phyloP scores from a whole-genome alignment of 768 basidiomycete species.

The Termitomyces titanicus region DNA sequence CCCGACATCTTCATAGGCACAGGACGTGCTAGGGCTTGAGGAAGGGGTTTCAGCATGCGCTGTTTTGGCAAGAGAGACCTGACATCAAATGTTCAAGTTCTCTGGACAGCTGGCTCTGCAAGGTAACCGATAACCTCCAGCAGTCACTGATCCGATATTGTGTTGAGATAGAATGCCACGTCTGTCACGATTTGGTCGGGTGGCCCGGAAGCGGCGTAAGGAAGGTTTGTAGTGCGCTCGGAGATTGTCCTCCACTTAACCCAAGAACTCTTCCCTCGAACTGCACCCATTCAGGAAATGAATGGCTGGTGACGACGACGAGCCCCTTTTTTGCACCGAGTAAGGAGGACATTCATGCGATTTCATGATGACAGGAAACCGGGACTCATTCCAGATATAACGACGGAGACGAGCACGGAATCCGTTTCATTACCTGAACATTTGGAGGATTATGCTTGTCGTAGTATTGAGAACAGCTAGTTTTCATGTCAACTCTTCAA shows the following conservation, averaged over 20 bases:
- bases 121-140: background rate
- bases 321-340: constrained; percentile 45
- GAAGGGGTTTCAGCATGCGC: background rate
- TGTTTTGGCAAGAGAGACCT: background rate
- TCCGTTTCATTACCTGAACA: constrained; percentile 44
- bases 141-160: background rate
- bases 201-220: constrained; percentile 22
- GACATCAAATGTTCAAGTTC: background rate
- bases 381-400: constrained; percentile 33
- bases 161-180: background rate
- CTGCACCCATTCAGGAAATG: constrained; percentile 32
- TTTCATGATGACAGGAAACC: constrained; percentile 41
- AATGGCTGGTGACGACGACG: constrained; percentile 41
- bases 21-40: too few relatives aligned
- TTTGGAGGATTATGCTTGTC: too few relatives aligned
- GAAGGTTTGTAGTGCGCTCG: constrained; percentile 25
- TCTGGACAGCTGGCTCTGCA: background rate
- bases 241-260: constrained; percentile 26
- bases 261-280: constrained; percentile 22
- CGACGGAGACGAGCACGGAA: constrained; percentile 48
- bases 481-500: too few relatives aligned
- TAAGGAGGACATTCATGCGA: constrained; percentile 36
- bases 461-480: too few relatives aligned
- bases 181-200: constrained; percentile 9
- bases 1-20: background rate